These are phyloP conservation scores for Mangifera indica DNA, from an alignment of 345 rosid species.

Conservation along the genomic window DNA sequence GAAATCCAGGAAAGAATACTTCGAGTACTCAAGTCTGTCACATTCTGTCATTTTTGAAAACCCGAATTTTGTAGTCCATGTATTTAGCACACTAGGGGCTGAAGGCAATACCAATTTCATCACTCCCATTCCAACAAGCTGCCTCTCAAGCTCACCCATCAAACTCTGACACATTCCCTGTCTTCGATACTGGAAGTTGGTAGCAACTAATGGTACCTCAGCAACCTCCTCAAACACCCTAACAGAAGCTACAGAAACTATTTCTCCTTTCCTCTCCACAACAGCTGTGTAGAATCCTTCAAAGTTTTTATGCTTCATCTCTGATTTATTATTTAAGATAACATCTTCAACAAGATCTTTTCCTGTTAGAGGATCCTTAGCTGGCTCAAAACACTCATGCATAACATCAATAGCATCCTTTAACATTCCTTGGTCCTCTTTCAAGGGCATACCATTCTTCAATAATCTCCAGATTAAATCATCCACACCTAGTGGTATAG, in stretches of 20 bases:
- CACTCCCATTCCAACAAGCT: slow-evolving; percentile 49
- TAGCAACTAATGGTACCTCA: slow-evolving; percentile 59
- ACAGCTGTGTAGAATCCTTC: slow-evolving; percentile 64
- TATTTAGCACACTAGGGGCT: slow-evolving; percentile 30
- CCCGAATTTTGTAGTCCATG: slow-evolving; percentile 59
- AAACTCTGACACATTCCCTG: slow-evolving; percentile 55
- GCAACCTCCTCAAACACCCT: slow-evolving; percentile 62
- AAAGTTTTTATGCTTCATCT: slow-evolving; percentile 39
- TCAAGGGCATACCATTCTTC: slow-evolving; percentile 18
- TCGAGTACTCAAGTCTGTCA: slow-evolving; percentile 34
- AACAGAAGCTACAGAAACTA: slow-evolving; percentile 49
- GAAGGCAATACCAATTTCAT: slow-evolving; percentile 52
- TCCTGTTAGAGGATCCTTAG: slow-evolving; percentile 42
- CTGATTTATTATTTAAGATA: slow-evolving; percentile 42
- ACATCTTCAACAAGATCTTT: slow-evolving; percentile 67
- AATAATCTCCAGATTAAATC: slow-evolving; percentile 62
- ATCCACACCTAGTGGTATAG: slow-evolving; percentile 29
- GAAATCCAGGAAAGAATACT: slow-evolving; percentile 42
- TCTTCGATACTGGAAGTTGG: slow-evolving; percentile 38
- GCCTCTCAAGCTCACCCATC: slow-evolving; percentile 51
- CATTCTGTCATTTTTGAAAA: slow-evolving; percentile 36
- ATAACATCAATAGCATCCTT: slow-evolving; percentile 51
- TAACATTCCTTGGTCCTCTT: slow-evolving; percentile 42
- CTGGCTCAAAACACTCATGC: slow-evolving; percentile 75
- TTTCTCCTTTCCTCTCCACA: slow-evolving; percentile 48